A percentile compares a stretch with the other conserved stretches of the same genome.
Evolutionary conservation across 495 filamentous ascomycete species (phyloP).

Genomic region (Pyrenopolyporus hunteri): DNA sequence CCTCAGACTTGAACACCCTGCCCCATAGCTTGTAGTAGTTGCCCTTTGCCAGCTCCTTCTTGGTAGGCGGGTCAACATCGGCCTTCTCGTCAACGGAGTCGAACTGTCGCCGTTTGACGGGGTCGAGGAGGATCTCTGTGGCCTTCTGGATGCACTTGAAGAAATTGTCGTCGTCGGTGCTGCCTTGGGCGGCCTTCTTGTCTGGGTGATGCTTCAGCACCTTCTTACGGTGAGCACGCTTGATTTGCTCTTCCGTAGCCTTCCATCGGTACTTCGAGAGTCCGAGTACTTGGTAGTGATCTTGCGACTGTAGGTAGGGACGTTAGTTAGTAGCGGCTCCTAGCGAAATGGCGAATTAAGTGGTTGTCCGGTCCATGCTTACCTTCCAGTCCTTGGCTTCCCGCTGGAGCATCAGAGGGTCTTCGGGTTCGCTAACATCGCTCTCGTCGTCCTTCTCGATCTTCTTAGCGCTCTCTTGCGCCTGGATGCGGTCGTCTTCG

Average conservation of each 20-base stretch:
- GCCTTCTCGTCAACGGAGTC: constrained; percentile 95
- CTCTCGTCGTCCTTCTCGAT: constrained; percentile 88
- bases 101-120: constrained; percentile 90
- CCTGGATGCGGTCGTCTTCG: constrained; percentile 96
- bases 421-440: constrained; percentile 91
- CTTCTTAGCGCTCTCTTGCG: constrained; percentile 91
- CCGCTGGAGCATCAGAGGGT: constrained; percentile 84
- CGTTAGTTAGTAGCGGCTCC: constrained; percentile 39
- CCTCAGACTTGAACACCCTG: constrained; percentile 85
- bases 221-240: constrained; percentile 98
- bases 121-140: constrained; percentile 89
- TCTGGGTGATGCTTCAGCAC: constrained; percentile 98
- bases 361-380: constrained; percentile 27
- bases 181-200: constrained; percentile 92
- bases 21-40: constrained; percentile 96
- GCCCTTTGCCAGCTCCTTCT: constrained; percentile 83
- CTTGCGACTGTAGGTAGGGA: constrained; percentile 70
- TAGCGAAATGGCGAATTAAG: neutral
- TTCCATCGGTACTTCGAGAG: constrained; percentile 87
- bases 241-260: constrained; percentile 97
- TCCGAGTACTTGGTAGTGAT: constrained; percentile 97
- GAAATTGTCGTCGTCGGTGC: constrained; percentile 92
- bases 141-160: constrained; percentile 99
- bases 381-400: constrained; percentile 99
- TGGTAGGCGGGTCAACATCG: constrained; percentile 86